Evolutionary conservation across 495 filamentous ascomycete species (phyloP).

Genomic region (Collariella sp.): DNA sequence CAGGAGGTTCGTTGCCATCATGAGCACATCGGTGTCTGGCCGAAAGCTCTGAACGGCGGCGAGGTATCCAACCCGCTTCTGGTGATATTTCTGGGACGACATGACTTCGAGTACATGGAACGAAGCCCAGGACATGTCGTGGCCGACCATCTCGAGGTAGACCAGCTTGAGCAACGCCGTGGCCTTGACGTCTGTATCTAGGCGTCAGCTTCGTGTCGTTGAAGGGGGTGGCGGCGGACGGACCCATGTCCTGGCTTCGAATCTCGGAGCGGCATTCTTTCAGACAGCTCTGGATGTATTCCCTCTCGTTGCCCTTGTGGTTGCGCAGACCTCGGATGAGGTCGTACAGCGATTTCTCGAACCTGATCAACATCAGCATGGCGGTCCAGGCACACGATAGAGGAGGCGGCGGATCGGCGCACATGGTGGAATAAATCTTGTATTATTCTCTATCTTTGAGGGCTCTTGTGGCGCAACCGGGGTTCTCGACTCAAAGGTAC

Average conservation of each 20-base stretch:
- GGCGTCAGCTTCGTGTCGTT: slow-evolving; percentile 16
- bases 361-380: slow-evolving; percentile 51
- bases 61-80: slow-evolving; percentile 94
- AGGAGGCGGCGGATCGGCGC: background rate
- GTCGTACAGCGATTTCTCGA: slow-evolving; percentile 98
- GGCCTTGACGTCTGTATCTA: slow-evolving; percentile 72
- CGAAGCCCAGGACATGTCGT: slow-evolving; percentile 99
- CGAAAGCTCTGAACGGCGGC: slow-evolving; percentile 94
- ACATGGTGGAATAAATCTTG: slow-evolving; percentile 15
- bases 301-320: slow-evolving; percentile 86
- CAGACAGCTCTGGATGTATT: slow-evolving; percentile 83
- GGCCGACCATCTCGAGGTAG: slow-evolving; percentile 97
- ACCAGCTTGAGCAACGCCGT: slow-evolving; percentile 90
- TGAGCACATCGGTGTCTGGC: slow-evolving; percentile 89
- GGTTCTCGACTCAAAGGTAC: background rate
- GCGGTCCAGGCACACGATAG: background rate
- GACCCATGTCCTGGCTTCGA: slow-evolving; percentile 84
- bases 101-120: slow-evolving; percentile 99
- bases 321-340: slow-evolving; percentile 91
- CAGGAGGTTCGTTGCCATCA: slow-evolving; percentile 92
- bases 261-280: slow-evolving; percentile 93
- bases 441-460: background rate
- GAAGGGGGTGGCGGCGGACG: slow-evolving; percentile 14
- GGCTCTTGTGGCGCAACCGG: background rate
- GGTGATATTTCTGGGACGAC: slow-evolving; percentile 86